Evolutionary conservation across 2,329 filamentous ascomycete species (phyloP).

Genomic region (Pseudonectria buxi): DNA sequence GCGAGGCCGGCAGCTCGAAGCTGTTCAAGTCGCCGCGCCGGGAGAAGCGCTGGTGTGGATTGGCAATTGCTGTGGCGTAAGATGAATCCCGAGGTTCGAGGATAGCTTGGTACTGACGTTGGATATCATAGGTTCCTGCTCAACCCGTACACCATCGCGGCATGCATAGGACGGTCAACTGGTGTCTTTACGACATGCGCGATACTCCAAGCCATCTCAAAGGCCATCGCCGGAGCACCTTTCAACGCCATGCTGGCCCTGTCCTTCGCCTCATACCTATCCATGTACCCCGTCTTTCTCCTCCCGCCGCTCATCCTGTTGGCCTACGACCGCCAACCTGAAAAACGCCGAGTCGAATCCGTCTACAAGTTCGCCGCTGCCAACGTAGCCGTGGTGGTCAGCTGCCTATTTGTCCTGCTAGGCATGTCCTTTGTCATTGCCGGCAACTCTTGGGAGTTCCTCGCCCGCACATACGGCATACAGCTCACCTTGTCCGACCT

Average conservation of each 20-base stretch:
- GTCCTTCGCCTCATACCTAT: slow-evolving; percentile 82
- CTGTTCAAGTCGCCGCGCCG: slow-evolving; percentile 74
- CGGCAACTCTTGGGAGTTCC: slow-evolving; percentile 76
- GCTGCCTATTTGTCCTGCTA: slow-evolving; percentile 56
- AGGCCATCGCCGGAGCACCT: slow-evolving; percentile 66
- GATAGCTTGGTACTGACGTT: slow-evolving; percentile 8
- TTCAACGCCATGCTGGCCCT: slow-evolving; percentile 77
- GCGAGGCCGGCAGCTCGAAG: slow-evolving; percentile 66
- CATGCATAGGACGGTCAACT: slow-evolving; percentile 84
- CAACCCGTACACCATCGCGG: slow-evolving; percentile 88
- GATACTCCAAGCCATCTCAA: slow-evolving; percentile 75
- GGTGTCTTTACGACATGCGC: slow-evolving; percentile 84
- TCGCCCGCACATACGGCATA: slow-evolving; percentile 84
- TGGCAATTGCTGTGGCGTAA: slow-evolving; percentile 73
- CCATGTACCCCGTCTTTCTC: slow-evolving; percentile 83
- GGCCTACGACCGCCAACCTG: slow-evolving; percentile 60
- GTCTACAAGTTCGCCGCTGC: slow-evolving; percentile 45
- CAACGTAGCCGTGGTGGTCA: slow-evolving; percentile 46
- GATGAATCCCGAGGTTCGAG: slow-evolving; percentile 16
- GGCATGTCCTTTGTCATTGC: slow-evolving; percentile 67
- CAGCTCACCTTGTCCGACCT: slow-evolving; percentile 87
- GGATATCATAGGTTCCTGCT: slow-evolving; percentile 68
- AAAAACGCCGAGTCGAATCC: slow-evolving; percentile 29
- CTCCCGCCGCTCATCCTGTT: slow-evolving; percentile 76
- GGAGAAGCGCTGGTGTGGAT: slow-evolving; percentile 65